Base-by-base conservation (phyloP, 768 basidiomycete genomes). In the Kwoniella sp. region DNA sequence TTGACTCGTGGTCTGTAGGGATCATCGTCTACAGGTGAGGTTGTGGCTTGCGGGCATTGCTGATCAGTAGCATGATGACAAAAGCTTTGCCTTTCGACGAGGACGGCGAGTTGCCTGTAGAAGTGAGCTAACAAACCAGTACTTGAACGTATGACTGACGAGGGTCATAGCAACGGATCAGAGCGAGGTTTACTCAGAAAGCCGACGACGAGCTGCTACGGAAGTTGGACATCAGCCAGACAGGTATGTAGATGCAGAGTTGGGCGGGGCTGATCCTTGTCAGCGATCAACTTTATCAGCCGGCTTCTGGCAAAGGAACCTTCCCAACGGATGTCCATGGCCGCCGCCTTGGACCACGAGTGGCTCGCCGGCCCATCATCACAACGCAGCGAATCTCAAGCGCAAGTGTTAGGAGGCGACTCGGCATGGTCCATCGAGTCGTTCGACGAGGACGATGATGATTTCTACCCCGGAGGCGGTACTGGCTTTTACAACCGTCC, bases 1-100 rank as follows among this genome's bases (percentile, higher is more conserved):
- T 98, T 43, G 95, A 99, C 69, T 89, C 88, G 57, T 99, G 91
- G 91, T 92, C 89, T 39, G 82, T 91, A 10, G 93, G 95, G 5
- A 89, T 95, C 19, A 95, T 98, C 46, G 82, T 96, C 1, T 98
- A 85, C 20, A 91, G 89, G 91, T 90, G 65, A 56, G 83, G 70
- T 23, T 17, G 15, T 6, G 15, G 15, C 34, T n/a, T n/a, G 26
- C 37, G 43, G 31, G 33, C 42, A 43, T 51, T 50, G 48, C 69
- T 50, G 53, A 49, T 43, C 6, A 15, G 46, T 36, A 39, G 50
- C 58, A 88, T 87, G 87, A 72, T 91, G 34, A 84, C 86, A 0
- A 85, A 86, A 67, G 67, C 82, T 0, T 82, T 79, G 28, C 89
- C 91, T 0, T 93, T 96, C 75, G 78, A 85, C 29, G 88, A 91